These are phyloP conservation scores for Marasmius oreades DNA, from an alignment of 1,284 basidiomycete species.

Conservation along the genomic window DNA sequence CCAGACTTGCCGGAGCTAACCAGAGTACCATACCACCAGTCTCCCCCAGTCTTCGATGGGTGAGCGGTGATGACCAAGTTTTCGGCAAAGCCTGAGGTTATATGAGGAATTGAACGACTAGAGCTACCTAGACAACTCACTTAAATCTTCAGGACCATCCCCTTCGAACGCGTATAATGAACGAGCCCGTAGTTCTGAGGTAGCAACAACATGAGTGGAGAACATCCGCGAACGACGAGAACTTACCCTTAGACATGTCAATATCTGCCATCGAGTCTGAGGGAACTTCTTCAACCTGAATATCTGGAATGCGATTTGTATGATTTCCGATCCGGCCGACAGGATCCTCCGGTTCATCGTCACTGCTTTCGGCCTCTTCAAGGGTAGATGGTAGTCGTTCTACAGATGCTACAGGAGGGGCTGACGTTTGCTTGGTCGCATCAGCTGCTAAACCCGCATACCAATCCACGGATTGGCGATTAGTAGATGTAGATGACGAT, in stretches of 20 bases:
- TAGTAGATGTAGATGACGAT: slow-evolving; percentile 24
- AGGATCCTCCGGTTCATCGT: slow-evolving; percentile 31
- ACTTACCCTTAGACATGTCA: slow-evolving; percentile 63
- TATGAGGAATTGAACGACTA: slow-evolving; percentile 1
- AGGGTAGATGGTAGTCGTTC: slow-evolving; percentile 51
- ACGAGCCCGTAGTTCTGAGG: slow-evolving; percentile 66
- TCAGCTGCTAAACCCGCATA: slow-evolving; percentile 86
- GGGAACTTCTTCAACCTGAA: slow-evolving; percentile 50
- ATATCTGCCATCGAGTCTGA: slow-evolving; percentile 72
- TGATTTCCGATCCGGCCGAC: slow-evolving; percentile 51
- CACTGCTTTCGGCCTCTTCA: slow-evolving; percentile 47
- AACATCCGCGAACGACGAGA: neutral
- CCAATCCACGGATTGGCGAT: slow-evolving; percentile 91
- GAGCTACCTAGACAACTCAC: slow-evolving; percentile 39
- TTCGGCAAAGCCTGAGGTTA: slow-evolving; percentile 67
- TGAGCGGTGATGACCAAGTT: slow-evolving; percentile 80
- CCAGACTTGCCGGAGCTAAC: slow-evolving; percentile 70
- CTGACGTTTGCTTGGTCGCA: slow-evolving; percentile 23
- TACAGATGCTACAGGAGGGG: slow-evolving; percentile 22
- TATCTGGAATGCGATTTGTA: slow-evolving; percentile 52
- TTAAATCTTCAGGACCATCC: slow-evolving; percentile 83
- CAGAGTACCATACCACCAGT: slow-evolving; percentile 94
- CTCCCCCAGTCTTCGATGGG: slow-evolving; percentile 79
- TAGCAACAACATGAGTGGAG: slow-evolving; percentile 11
- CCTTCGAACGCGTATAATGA: slow-evolving; percentile 82